A percentile compares a stretch with the other conserved stretches of the same genome.
These are phyloP conservation scores for Trichophyton simii DNA, from an alignment of 2,329 filamentous ascomycete species.

Conservation along the genomic window DNA sequence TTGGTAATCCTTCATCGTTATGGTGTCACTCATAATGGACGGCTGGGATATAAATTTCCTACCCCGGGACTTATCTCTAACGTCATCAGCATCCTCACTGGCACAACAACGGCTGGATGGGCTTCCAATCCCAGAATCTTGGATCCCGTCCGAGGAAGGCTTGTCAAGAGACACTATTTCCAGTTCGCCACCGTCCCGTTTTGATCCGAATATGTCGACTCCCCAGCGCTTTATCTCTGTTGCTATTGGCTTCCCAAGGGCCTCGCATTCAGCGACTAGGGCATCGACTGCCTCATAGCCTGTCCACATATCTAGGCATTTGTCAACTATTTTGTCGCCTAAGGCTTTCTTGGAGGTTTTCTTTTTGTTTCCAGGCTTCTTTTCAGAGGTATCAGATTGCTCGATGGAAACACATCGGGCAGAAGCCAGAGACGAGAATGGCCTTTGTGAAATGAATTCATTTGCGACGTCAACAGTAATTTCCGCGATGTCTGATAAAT, in stretches of 20 bases:
- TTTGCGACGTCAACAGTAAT: slow-evolving; percentile 58
- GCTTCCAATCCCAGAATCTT: slow-evolving; percentile 58
- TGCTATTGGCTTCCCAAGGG: slow-evolving; percentile 54
- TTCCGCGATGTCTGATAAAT: slow-evolving; percentile 70
- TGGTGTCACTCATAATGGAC: slow-evolving; percentile 58
- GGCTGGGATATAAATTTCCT: slow-evolving; percentile 53
- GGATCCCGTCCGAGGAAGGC: slow-evolving; percentile 28
- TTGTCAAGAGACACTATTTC: slow-evolving; percentile 45
- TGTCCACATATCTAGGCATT: slow-evolving; percentile 58
- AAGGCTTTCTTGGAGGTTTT: slow-evolving; percentile 42
- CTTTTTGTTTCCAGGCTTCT: slow-evolving; percentile 32
- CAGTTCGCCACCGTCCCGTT: slow-evolving; percentile 46
- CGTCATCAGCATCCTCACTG: slow-evolving; percentile 38
- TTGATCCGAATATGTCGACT: slow-evolving; percentile 49
- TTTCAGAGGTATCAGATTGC: slow-evolving; percentile 13
- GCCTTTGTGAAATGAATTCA: slow-evolving; percentile 58
- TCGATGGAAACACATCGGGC: slow-evolving; percentile 51
- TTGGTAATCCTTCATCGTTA: slow-evolving; percentile 84
- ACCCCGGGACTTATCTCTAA: slow-evolving; percentile 25
- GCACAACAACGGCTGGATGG: slow-evolving; percentile 35
- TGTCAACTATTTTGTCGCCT: slow-evolving; percentile 55
- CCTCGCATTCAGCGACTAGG: slow-evolving; percentile 64
- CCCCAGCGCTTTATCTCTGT: slow-evolving; percentile 57
- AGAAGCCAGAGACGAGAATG: slow-evolving; percentile 55
- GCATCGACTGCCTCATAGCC: slow-evolving; percentile 75